These are phyloP conservation scores for Tetrapisispora taiwanensis DNA, from an alignment of 805 yeast genomes.

Conservation along the genomic window DNA sequence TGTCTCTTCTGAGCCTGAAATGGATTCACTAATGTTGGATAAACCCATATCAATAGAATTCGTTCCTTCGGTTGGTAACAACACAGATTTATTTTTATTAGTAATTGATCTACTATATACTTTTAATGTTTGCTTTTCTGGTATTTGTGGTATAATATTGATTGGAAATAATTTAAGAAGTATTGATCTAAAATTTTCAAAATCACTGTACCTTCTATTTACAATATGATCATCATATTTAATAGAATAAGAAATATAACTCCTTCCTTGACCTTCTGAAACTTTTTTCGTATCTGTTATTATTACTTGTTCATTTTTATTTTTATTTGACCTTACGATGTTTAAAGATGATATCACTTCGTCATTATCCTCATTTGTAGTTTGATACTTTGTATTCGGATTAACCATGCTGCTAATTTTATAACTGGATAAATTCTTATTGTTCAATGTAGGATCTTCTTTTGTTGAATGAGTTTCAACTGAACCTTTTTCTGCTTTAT, in stretches of 20 bases:
- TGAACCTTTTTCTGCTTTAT: neutral
- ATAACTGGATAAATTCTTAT: neutral
- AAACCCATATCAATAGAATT: constrained; percentile 25
- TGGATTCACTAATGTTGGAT: constrained; percentile 25
- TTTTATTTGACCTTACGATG: neutral
- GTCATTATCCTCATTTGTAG: constrained; percentile 1
- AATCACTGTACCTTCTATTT: constrained; percentile 82
- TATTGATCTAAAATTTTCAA: constrained; percentile 66
- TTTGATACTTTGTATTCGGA: constrained; percentile 9
- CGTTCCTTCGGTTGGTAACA: constrained; percentile 23
- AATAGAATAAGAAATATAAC: constrained; percentile 63
- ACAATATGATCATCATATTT: constrained; percentile 44
- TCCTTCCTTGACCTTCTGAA: constrained; percentile 27
- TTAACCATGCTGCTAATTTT: constrained; percentile 4
- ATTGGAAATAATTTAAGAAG: constrained; percentile 71
- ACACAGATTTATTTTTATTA: constrained; percentile 20
- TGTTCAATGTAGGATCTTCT: neutral
- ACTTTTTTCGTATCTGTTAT: constrained; percentile 26
- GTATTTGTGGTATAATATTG: constrained; percentile 84
- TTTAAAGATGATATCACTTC: neutral
- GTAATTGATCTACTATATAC: constrained; percentile 25
- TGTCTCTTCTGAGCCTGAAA: constrained; percentile 24
- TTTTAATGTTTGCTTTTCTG: constrained; percentile 53
- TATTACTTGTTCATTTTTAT: neutral
- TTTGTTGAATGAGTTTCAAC: neutral